phyloP scores from a whole-genome alignment of 768 basidiomycete genomes.

The Hypsizygus marmoreus region DNA sequence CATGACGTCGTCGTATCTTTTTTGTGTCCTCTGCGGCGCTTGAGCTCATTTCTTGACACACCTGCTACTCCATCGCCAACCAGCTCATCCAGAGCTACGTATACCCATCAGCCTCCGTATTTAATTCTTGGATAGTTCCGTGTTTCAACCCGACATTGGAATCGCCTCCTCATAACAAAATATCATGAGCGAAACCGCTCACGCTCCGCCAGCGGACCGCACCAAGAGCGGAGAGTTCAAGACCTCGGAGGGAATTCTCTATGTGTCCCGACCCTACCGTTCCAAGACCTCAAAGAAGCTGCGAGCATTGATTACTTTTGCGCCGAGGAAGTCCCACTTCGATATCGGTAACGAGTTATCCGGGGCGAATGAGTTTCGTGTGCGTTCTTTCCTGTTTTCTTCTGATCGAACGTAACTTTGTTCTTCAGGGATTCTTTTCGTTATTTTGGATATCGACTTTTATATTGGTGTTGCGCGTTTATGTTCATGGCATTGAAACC shows the following conservation, averaged over 20 bases:
- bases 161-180: too few species aligned
- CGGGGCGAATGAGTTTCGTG: constrained; percentile 83
- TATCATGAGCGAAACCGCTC: neutral
- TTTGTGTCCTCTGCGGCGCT: too few species aligned
- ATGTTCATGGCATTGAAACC: constrained; percentile 74
- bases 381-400: constrained; percentile 29
- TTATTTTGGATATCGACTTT: constrained; percentile 94
- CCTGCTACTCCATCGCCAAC: too few species aligned
- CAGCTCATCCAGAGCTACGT: too few species aligned
- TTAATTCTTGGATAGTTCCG: too few species aligned
- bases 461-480: constrained; percentile 77
- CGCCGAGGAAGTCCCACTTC: constrained; percentile 82
- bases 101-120: too few species aligned
- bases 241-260: constrained; percentile 65
- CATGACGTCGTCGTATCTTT: too few species aligned
- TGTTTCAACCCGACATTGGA: too few species aligned
- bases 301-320: constrained; percentile 82
- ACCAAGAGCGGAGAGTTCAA: constrained; percentile 47
- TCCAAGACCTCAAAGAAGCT: constrained; percentile 76
- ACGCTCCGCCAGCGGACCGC: constrained; percentile 13
- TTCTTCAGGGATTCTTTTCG: constrained; percentile 84
- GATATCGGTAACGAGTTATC: constrained; percentile 78
- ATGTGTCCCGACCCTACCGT: constrained; percentile 76
- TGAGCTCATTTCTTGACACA: too few species aligned
- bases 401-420: constrained; percentile 6